Conservation (phyloP, 2,329 filamentous ascomycete species). For the Raffaelea ambrosiae region DNA sequence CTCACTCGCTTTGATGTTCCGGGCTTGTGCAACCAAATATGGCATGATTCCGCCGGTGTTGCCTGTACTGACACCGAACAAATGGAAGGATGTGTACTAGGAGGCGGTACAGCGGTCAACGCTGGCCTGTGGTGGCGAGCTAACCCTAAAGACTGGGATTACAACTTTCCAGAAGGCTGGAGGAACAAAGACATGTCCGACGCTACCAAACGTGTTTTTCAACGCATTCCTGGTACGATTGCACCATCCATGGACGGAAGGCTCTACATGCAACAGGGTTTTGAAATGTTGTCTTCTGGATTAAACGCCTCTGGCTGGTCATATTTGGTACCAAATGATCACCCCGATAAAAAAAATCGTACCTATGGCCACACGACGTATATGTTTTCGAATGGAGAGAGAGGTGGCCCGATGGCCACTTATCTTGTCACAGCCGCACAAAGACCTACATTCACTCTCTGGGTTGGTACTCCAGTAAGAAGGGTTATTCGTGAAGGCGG, state of each 20-base stretch:
- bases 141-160: conserved; percentile 58
- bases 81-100: conserved; percentile 53
- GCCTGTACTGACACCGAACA: conserved; percentile 56
- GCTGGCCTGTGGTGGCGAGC: conserved; percentile 59
- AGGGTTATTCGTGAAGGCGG: conserved; percentile 50
- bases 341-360: conserved; percentile 51
- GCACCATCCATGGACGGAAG: conserved; percentile 57
- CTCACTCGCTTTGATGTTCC: conserved; percentile 28
- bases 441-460: conserved; percentile 49
- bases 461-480: conserved; percentile 52
- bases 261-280: conserved; percentile 59
- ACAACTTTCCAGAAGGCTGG: conserved; percentile 66
- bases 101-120: no score
- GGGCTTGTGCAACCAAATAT: conserved; percentile 16
- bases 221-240: conserved; percentile 61
- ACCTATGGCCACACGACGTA: conserved; percentile 53
- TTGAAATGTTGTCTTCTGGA: conserved; percentile 39
- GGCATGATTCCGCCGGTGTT: conserved; percentile 49
- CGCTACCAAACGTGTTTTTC: conserved; percentile 55
- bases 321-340: conserved; percentile 46
- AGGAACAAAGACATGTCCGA: conserved; percentile 52
- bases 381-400: conserved; percentile 54
- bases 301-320: conserved; percentile 49
- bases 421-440: conserved; percentile 50
- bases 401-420: conserved; percentile 57